Percentiles rank a stretch among this genome's conserved stretches.
Evolutionary conservation across 352 stramenopile species (phyloP).

Genomic region (Globisporangium emineosum): DNA sequence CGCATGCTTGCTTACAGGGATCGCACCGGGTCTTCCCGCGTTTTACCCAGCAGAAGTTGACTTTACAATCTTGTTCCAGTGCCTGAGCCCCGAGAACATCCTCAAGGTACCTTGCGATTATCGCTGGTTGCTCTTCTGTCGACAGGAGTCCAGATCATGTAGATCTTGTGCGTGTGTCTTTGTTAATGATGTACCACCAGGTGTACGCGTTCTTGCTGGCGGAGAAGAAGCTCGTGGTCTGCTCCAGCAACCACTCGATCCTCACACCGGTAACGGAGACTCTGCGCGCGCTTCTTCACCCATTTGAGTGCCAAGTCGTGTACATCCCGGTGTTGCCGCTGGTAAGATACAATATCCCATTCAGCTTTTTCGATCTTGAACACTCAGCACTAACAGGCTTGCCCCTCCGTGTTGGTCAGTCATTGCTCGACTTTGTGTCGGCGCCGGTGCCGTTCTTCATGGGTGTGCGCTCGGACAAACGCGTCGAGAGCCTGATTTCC

Average conservation of each 20-base stretch:
- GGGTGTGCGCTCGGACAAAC: constrained; percentile 46
- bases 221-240: constrained; percentile 71
- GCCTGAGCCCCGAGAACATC: constrained; percentile 60
- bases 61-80: constrained; percentile 71
- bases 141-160: neutral
- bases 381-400: neutral
- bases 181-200: constrained; percentile 12
- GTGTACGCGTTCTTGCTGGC: constrained; percentile 56
- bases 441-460: constrained; percentile 80
- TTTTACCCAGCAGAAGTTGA: constrained; percentile 60
- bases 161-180: neutral
- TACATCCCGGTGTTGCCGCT: constrained; percentile 72
- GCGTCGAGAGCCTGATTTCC: constrained; percentile 31
- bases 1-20: constrained; percentile 32
- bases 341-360: constrained; percentile 20
- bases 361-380: neutral
- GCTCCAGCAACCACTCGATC: constrained; percentile 48
- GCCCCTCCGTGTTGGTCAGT: constrained; percentile 23
- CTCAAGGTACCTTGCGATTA: constrained; percentile 39
- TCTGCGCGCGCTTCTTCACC: constrained; percentile 51
- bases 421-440: constrained; percentile 65
- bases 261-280: constrained; percentile 66
- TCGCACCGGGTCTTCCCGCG: constrained; percentile 19
- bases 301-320: constrained; percentile 70
- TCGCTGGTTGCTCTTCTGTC: neutral